These are phyloP conservation scores for Eucalyptus leucophloia DNA, from an alignment of 345 rosid species.

Conservation along the genomic window DNA sequence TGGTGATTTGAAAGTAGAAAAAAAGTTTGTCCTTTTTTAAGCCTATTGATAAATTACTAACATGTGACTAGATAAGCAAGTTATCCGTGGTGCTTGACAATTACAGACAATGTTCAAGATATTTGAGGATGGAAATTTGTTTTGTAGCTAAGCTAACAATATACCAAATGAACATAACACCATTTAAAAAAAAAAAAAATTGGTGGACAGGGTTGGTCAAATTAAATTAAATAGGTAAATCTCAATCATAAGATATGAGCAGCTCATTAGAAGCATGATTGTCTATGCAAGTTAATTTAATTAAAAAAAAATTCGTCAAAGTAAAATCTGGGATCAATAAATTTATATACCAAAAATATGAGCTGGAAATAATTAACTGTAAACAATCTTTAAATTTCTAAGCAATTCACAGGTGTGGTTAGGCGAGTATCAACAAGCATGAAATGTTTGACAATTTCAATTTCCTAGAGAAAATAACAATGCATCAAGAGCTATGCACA, in stretches of 20 bases:
- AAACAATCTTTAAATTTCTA: not conserved
- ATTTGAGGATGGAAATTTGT: rapidly evolving
- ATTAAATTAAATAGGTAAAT: too few species aligned
- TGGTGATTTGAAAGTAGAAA: not conserved
- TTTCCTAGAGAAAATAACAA: not conserved
- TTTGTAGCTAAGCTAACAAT: too few species aligned
- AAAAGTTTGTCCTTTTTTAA: rapidly evolving
- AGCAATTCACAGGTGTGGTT: not conserved
- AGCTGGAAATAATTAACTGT: not conserved
- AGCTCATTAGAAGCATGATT: not conserved
- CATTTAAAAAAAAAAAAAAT: too few species aligned
- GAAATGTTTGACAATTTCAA: not conserved
- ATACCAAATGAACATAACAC: rapidly evolving
- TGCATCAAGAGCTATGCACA: rapidly evolving
- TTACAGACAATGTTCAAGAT: rapidly evolving
- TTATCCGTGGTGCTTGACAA: rapidly evolving
- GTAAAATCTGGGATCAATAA: not conserved
- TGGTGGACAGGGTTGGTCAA: rapidly evolving
- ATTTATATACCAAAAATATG: not conserved
- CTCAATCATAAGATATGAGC: rapidly evolving
- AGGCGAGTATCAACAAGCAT: rapidly evolving
- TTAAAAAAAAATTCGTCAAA: too few species aligned
- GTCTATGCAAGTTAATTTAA: too few species aligned
- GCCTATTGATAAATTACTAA: not conserved
- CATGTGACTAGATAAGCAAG: rapidly evolving